These are phyloP conservation scores for Suillus variegatus DNA, from an alignment of 768 basidiomycete species.

Conservation along the genomic window DNA sequence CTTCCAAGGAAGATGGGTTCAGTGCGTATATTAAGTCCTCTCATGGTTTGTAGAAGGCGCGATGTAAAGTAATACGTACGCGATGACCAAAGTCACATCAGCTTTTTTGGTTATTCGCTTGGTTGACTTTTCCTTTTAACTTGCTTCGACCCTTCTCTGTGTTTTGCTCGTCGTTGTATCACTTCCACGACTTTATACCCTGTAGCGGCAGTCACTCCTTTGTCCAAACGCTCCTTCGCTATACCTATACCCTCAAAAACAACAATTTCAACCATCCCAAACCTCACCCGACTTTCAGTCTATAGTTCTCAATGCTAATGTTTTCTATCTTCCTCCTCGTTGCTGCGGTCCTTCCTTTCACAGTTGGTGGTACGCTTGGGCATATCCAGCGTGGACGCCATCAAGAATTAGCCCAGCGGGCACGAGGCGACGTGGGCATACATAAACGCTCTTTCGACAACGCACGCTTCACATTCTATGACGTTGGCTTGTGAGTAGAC, in stretches of 20 bases:
- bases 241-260: background rate
- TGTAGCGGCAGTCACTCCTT: background rate
- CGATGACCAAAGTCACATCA: background rate
- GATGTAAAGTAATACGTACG: background rate
- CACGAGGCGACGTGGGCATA: constrained; percentile 35
- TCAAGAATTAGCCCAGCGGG: constrained; percentile 48
- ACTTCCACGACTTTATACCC: background rate
- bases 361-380: constrained; percentile 27
- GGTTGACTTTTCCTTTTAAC: background rate
- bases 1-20: background rate
- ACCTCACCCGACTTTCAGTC: background rate
- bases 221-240: background rate
- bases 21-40: background rate
- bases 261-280: background rate
- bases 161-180: background rate
- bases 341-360: constrained; percentile 37
- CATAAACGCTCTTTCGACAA: constrained; percentile 36
- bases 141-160: background rate
- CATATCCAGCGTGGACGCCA: constrained; percentile 35
- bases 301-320: constrained; percentile 21
- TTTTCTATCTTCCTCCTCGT: constrained; percentile 34
- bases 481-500: constrained; percentile 47
- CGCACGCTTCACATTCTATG: constrained; percentile 55
- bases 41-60: background rate
- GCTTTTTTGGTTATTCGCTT: background rate